phyloP scores from a whole-genome alignment of 2,329 filamentous ascomycete species.

The Paecilomyces fulvus region DNA sequence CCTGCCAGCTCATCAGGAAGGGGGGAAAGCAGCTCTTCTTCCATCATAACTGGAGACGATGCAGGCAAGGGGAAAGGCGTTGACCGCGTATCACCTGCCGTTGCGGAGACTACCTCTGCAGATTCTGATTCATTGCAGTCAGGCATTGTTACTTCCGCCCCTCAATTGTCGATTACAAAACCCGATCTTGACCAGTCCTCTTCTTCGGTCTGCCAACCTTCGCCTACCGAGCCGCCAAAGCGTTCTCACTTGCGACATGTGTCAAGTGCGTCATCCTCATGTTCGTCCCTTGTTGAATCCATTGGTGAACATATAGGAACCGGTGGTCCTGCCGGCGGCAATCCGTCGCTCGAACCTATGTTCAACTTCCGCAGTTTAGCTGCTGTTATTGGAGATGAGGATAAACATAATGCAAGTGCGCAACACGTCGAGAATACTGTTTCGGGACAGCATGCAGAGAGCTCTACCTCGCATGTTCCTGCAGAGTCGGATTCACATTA shows the following conservation, averaged over 20 bases:
- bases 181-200: constrained; percentile 12
- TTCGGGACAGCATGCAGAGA: constrained; percentile 12
- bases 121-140: constrained; percentile 25
- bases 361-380: constrained; percentile 88
- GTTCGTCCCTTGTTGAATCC: constrained; percentile 67
- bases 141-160: constrained; percentile 14
- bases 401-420: constrained; percentile 33
- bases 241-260: constrained; percentile 71
- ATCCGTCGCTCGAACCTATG: constrained; percentile 60
- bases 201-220: constrained; percentile 35
- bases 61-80: constrained; percentile 61
- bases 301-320: constrained; percentile 33
- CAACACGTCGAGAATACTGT: constrained; percentile 31
- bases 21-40: constrained; percentile 28
- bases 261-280: constrained; percentile 77
- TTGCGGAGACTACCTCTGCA: constrained; percentile 6
- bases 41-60: constrained; percentile 27
- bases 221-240: constrained; percentile 45
- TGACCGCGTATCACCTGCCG: constrained; percentile 42
- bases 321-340: constrained; percentile 43
- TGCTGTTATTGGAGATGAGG: constrained; percentile 67
- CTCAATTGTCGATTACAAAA: constrained; percentile 2
- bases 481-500: constrained; percentile 10
- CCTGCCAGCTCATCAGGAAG: constrained; percentile 28
- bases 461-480: constrained; percentile 12